Conservation (phyloP, 2,329 filamentous ascomycete genomes). For the Clonostachys byssicola region DNA sequence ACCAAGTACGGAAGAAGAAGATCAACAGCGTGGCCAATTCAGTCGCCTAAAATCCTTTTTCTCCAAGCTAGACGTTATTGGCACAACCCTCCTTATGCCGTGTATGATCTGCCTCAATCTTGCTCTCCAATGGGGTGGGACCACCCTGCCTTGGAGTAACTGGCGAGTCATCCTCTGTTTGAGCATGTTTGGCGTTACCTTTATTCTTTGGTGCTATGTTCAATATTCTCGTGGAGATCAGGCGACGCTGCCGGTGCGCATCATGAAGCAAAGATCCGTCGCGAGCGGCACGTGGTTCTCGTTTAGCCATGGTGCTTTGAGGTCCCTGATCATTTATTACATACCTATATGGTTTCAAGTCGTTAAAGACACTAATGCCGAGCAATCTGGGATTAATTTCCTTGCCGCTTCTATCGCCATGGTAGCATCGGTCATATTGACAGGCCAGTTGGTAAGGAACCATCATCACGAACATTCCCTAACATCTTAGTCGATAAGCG, state of each 20-base stretch:
- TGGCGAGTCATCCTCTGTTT: slow-evolving; percentile 33
- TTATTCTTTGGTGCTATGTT: slow-evolving; percentile 29
- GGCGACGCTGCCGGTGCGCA: slow-evolving; percentile 52
- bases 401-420: slow-evolving; percentile 1
- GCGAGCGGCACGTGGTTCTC: slow-evolving; percentile 48
- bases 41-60: not conserved
- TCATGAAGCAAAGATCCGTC: slow-evolving; percentile 69
- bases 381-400: slow-evolving; percentile 5
- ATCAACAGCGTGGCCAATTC: not conserved
- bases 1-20: not conserved
- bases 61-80: slow-evolving; percentile 13
- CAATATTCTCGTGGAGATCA: slow-evolving; percentile 22
- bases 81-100: slow-evolving; percentile 7
- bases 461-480: too few species aligned
- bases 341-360: slow-evolving; percentile 42
- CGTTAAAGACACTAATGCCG: slow-evolving; percentile 28
- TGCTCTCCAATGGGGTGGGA: slow-evolving; percentile 35
- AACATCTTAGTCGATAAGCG: too few species aligned
- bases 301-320: slow-evolving; percentile 4
- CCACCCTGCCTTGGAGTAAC: slow-evolving; percentile 15
- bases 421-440: not conserved
- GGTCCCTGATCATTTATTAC: slow-evolving; percentile 19
- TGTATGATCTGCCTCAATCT: slow-evolving; percentile 29
- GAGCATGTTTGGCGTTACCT: slow-evolving; percentile 28
- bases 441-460: too few species aligned